Conservation (phyloP, 257 asterid species). For the Solanum sejunctum region DNA sequence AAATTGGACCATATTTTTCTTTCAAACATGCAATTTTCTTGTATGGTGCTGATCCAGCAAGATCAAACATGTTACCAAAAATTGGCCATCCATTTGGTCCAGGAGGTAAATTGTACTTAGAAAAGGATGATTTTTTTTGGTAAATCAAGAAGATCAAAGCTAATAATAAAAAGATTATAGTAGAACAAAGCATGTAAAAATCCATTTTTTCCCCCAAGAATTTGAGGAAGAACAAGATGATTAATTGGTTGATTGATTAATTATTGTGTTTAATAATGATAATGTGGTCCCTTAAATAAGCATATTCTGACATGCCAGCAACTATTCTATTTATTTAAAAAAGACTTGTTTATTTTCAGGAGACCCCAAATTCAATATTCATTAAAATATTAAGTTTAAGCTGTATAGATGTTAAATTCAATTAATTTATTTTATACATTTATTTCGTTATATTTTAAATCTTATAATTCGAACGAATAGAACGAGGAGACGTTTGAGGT, state of each 20-base stretch:
- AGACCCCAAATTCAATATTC: no score
- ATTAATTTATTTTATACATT: background rate
- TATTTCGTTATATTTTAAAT: background rate
- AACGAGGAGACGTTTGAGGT: no score
- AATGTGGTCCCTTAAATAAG: background rate
- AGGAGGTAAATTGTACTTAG: conserved; percentile 12
- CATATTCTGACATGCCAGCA: background rate
- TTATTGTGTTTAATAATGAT: background rate
- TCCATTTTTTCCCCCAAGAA: background rate
- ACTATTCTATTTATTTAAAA: background rate
- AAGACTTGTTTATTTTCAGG: no score
- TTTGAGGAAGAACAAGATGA: background rate
- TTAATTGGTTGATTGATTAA: background rate
- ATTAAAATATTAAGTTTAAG: background rate
- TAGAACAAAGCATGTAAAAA: conserved; percentile 1
- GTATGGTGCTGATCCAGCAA: conserved; percentile 26
- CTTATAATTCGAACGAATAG: no score
- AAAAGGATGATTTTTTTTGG: background rate
- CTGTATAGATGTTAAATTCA: background rate
- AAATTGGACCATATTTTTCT: conserved; percentile 26
- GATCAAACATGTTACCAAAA: conserved; percentile 39
- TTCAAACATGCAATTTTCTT: conserved; percentile 14
- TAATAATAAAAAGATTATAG: conserved; percentile 4
- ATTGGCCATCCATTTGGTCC: conserved; percentile 44
- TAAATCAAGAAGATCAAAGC: background rate